Conservation (phyloP, 805 yeast species). For the Yarrowia keelungensis region DNA sequence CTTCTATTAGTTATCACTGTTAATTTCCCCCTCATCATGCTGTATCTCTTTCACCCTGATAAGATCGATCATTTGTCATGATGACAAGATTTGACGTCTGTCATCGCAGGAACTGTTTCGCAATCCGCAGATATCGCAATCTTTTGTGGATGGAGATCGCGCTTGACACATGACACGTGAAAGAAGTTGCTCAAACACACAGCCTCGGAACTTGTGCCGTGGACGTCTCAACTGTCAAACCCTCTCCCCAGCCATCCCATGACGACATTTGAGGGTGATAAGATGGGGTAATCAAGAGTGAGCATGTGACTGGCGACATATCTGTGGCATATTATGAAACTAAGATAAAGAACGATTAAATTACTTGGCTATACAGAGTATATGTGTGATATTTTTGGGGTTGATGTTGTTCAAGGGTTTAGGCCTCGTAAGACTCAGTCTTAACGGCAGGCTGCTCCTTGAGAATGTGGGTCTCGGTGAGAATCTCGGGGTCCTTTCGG, state of each 20-base stretch:
- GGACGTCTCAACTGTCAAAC: neutral
- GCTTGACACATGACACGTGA: constrained; percentile 14
- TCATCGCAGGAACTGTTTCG: neutral
- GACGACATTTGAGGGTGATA: constrained; percentile 4
- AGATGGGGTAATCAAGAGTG: neutral
- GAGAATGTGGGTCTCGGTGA: constrained; percentile 15
- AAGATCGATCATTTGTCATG: neutral
- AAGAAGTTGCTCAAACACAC: neutral
- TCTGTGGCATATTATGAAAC: neutral
- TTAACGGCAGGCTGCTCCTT: constrained; percentile 7
- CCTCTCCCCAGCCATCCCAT: neutral
- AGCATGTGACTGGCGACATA: neutral
- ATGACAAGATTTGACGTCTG: neutral
- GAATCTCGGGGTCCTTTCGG: constrained; percentile 22
- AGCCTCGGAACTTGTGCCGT: neutral
- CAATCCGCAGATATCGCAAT: constrained; percentile 1
- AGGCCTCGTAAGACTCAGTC: constrained; percentile 2
- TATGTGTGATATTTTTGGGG: neutral
- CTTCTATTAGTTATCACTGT: no score
- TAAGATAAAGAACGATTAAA: neutral
- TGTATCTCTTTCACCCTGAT: neutral
- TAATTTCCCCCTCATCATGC: no score
- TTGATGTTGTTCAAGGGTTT: no score
- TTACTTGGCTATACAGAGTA: neutral
- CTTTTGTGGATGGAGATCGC: neutral